Percentiles rank a stretch among this genome's conserved stretches.
phyloP scores from a whole-genome alignment of 331 rosid species.

The Cydonia oblonga region DNA sequence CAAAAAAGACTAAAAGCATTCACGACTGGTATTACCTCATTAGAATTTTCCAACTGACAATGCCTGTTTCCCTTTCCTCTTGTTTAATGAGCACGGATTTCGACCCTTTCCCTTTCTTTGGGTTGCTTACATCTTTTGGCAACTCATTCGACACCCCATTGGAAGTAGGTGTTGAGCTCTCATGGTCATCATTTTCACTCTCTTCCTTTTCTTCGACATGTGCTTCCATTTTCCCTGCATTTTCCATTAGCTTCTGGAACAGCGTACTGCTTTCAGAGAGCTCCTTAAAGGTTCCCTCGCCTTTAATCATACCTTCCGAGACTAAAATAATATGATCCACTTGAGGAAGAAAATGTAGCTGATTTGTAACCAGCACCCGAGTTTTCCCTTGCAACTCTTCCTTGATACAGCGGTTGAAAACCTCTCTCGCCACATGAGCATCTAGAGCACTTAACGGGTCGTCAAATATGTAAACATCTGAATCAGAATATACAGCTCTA shows the following conservation, averaged over 20 bases:
- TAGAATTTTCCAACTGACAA: constrained; percentile 71
- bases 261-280: constrained; percentile 44
- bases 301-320: constrained; percentile 55
- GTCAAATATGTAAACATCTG: constrained; percentile 77
- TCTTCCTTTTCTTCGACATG: constrained; percentile 26
- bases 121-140: constrained; percentile 23
- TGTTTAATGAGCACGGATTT: constrained; percentile 65
- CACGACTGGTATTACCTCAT: constrained; percentile 33
- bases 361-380: constrained; percentile 84
- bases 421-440: constrained; percentile 79
- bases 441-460: constrained; percentile 96
- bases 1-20: neutral
- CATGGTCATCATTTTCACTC: constrained; percentile 15
- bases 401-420: constrained; percentile 75
- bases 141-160: constrained; percentile 27
- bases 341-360: constrained; percentile 82
- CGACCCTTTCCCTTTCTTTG: constrained; percentile 39
- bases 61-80: constrained; percentile 87
- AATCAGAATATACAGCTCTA: constrained; percentile 73
- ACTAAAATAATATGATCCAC: constrained; percentile 65
- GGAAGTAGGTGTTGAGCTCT: constrained; percentile 15
- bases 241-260: constrained; percentile 87
- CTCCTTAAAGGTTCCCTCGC: constrained; percentile 82
- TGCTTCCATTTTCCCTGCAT: constrained; percentile 82
- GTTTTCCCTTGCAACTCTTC: constrained; percentile 73